Conservation (phyloP, 768 basidiomycete genomes). For the Saitozyma podzolica region DNA sequence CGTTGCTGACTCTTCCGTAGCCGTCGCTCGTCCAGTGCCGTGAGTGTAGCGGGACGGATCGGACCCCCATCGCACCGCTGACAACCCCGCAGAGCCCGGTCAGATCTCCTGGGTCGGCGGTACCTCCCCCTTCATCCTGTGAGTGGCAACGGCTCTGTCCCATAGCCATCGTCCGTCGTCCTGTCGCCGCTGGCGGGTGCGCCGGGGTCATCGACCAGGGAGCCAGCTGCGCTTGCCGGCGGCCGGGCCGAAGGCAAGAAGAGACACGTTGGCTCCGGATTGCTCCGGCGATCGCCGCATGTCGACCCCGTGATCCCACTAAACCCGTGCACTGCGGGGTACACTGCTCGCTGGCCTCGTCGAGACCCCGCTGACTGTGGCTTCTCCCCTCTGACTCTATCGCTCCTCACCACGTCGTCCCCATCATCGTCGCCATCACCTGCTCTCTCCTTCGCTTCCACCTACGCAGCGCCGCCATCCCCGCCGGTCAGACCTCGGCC, state of each 20-base stretch:
- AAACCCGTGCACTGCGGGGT: neutral
- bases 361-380: neutral
- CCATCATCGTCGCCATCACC: too few relatives aligned
- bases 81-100: constrained; percentile 26
- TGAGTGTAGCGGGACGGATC: constrained; percentile 14
- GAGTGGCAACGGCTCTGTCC: constrained; percentile 15
- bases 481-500: constrained; percentile 40
- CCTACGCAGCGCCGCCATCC: constrained; percentile 53
- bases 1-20: constrained; percentile 24
- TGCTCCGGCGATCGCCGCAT: neutral
- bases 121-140: constrained; percentile 47
- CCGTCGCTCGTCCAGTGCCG: constrained; percentile 45
- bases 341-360: neutral
- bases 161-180: neutral
- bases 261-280: neutral
- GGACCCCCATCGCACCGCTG: neutral
- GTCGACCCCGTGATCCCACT: neutral
- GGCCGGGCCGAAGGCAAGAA: too few relatives aligned
- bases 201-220: too few relatives aligned
- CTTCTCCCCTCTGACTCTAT: neutral
- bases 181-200: too few relatives aligned
- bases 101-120: constrained; percentile 41
- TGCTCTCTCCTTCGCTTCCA: neutral
- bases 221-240: too few relatives aligned
- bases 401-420: neutral